Evolutionary conservation across 2,329 filamentous ascomycete species (phyloP).

Genomic region (Chaetomium olivaceum): DNA sequence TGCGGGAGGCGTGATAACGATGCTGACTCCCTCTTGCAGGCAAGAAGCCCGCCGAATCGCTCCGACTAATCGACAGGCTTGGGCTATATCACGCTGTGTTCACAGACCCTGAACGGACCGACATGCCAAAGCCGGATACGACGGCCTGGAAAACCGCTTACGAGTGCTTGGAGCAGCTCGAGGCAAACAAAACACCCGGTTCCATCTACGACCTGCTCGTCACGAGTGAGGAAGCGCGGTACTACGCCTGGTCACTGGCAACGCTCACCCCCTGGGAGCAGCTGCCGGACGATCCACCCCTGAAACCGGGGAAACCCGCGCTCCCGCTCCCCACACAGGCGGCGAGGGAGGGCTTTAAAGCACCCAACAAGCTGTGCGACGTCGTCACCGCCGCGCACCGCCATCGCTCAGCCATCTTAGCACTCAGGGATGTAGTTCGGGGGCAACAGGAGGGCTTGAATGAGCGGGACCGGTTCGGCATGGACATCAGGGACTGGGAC

Average conservation of each 20-base stretch:
- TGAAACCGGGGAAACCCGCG: constrained; percentile 49
- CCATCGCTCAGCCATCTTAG: constrained; percentile 64
- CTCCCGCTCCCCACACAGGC: constrained; percentile 63
- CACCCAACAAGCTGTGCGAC: constrained; percentile 72
- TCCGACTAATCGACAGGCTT: constrained; percentile 67
- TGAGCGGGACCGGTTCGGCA: constrained; percentile 67
- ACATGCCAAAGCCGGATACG: constrained; percentile 57
- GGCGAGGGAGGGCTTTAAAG: constrained; percentile 75
- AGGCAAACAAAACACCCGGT: constrained; percentile 45
- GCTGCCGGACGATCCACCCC: constrained; percentile 44
- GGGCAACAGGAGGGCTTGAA: constrained; percentile 47
- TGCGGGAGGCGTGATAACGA: too few relatives aligned
- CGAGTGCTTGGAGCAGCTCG: constrained; percentile 58
- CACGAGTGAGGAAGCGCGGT: constrained; percentile 63
- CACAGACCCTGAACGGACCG: constrained; percentile 60
- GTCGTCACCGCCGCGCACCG: constrained; percentile 65
- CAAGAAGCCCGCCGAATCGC: constrained; percentile 59
- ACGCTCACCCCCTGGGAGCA: constrained; percentile 73
- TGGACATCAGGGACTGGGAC: constrained; percentile 74
- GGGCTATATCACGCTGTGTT: constrained; percentile 73
- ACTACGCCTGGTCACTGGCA: constrained; percentile 74
- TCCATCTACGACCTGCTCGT: constrained; percentile 59
- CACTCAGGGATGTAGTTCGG: constrained; percentile 56
- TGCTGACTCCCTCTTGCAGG: constrained; percentile 41
- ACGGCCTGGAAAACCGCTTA: constrained; percentile 65